Percentiles rank a stretch among this genome's conserved stretches.
phyloP scores from a whole-genome alignment of 2,329 filamentous ascomycete species.

The Myotisia sp. region DNA sequence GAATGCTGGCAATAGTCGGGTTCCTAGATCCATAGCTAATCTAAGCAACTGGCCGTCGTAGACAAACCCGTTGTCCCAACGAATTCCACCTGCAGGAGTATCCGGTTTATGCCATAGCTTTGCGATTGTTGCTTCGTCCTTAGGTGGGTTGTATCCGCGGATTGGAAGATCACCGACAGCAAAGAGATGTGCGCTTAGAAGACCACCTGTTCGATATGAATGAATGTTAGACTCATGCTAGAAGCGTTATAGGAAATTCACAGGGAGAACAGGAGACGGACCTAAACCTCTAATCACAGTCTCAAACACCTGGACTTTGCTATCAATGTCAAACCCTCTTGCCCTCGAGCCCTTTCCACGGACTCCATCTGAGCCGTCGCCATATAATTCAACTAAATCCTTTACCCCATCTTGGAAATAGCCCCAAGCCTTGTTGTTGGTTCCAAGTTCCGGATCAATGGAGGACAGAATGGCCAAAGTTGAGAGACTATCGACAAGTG shows the following conservation, averaged over 20 bases:
- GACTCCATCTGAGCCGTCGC: constrained; percentile 60
- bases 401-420: constrained; percentile 71
- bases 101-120: constrained; percentile 27
- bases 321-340: constrained; percentile 83
- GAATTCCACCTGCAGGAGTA: constrained; percentile 32
- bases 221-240: no score
- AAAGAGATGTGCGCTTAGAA: constrained; percentile 87
- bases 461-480: constrained; percentile 87
- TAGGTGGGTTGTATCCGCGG: constrained; percentile 50
- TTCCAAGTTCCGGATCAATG: constrained; percentile 42
- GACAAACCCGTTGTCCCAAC: constrained; percentile 61
- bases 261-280: constrained; percentile 13
- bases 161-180: constrained; percentile 84
- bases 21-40: constrained; percentile 72
- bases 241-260: neutral
- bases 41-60: constrained; percentile 85
- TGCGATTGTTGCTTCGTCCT: constrained; percentile 25
- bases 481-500: constrained; percentile 85
- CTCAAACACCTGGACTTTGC: constrained; percentile 97
- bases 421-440: constrained; percentile 47
- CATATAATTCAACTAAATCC: constrained; percentile 66
- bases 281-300: constrained; percentile 74
- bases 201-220: constrained; percentile 49
- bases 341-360: constrained; percentile 57
- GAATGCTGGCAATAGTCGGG: constrained; percentile 79